Evolutionary conservation across 352 stramenopile genomes (phyloP).

Genomic region (Phytopythium sindhum): DNA sequence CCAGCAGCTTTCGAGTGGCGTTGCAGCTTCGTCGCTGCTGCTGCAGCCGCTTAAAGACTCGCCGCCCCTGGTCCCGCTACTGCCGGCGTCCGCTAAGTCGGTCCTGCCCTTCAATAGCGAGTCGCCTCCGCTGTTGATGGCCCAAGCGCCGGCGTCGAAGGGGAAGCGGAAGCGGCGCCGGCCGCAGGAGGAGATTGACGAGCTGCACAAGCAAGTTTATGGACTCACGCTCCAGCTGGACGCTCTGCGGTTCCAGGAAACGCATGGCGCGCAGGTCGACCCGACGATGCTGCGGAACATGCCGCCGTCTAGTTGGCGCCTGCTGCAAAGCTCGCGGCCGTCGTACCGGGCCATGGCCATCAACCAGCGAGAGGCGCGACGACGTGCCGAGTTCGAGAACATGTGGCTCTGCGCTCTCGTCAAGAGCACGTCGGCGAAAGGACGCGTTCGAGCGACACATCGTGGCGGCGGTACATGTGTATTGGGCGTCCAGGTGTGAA

Average conservation of each 20-base stretch:
- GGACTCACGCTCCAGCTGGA: slow-evolving; percentile 2
- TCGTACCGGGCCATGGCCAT: not conserved
- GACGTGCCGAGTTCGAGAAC: not conserved
- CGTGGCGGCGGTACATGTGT: not conserved
- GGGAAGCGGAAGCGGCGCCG: not conserved
- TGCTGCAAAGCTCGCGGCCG: not conserved
- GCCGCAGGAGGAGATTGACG: slow-evolving; percentile 7
- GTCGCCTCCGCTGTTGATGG: not conserved
- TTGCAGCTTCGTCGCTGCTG: not conserved
- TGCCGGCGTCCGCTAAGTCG: not conserved
- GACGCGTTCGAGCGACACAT: not conserved
- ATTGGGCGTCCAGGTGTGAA: not conserved
- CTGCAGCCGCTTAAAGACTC: not conserved
- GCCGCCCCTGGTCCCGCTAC: not conserved
- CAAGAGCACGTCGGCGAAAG: not conserved
- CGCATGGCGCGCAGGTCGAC: not conserved
- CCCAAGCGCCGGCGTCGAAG: not conserved
- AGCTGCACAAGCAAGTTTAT: slow-evolving; percentile 2
- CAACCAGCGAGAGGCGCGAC: not conserved
- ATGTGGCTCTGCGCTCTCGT: slow-evolving; percentile 1
- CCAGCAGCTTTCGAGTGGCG: not conserved
- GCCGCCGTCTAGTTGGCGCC: not conserved
- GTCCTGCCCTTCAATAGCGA: no score
- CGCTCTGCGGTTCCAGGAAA: slow-evolving; percentile 1
- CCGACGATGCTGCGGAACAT: not conserved